Conservation (phyloP, 139 green algal species). For the Coccomyxa sp. region DNA sequence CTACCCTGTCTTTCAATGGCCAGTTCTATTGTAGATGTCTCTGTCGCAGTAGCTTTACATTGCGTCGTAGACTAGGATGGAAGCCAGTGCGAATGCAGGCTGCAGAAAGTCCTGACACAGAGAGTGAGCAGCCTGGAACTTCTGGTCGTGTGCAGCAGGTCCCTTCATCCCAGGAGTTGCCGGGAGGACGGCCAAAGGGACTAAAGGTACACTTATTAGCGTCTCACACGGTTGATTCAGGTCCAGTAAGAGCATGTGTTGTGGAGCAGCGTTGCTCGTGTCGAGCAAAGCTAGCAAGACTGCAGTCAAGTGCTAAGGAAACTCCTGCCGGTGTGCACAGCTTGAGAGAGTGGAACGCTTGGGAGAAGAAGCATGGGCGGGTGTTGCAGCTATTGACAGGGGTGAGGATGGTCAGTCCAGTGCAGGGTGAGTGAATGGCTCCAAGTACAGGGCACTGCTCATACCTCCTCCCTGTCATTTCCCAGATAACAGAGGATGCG, state of each 20-base stretch:
- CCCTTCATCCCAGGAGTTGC: no score
- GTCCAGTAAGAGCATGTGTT: neutral
- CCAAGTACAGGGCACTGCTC: neutral
- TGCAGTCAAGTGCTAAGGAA: neutral
- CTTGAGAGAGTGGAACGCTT: slow-evolving; percentile 20
- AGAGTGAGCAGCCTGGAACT: no score
- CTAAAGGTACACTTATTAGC: neutral
- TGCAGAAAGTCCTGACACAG: no score
- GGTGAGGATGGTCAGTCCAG: slow-evolving; percentile 19
- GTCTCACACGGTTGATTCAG: neutral
- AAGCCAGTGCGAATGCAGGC: no score
- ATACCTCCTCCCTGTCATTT: neutral
- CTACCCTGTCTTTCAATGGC: no score
- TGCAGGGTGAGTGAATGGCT: neutral
- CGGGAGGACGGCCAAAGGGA: neutral
- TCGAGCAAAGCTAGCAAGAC: neutral
- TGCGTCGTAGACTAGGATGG: no score
- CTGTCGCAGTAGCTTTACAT: no score
- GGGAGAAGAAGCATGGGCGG: slow-evolving; percentile 48
- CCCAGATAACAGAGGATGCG: no score
- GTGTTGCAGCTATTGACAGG: slow-evolving; percentile 52
- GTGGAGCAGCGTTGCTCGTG: neutral
- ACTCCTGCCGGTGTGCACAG: neutral
- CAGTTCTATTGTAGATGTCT: no score
- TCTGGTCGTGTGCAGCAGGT: no score